Conservation (phyloP, 345 rosid genomes). For the Citrus cavaleriei region DNA sequence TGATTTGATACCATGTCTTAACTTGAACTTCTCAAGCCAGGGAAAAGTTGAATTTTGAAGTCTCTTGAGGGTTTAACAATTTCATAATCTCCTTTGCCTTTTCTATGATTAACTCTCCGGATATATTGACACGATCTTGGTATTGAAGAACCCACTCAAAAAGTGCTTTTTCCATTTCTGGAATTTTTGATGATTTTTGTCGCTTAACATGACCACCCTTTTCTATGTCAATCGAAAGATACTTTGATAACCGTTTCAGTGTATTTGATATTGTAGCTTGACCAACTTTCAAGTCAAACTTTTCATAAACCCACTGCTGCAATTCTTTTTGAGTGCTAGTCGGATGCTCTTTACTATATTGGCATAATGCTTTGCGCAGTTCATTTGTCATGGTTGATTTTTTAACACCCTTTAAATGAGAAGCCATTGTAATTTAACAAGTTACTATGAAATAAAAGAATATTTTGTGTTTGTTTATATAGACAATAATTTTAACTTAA, state of each 20-base stretch:
- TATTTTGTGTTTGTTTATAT: too few species aligned
- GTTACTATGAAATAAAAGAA: too few species aligned
- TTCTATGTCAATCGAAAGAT: background rate
- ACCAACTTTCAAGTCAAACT: background rate
- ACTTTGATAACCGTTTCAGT: background rate
- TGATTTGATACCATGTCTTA: background rate
- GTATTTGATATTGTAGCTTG: background rate
- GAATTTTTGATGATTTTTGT: background rate
- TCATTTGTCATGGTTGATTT: background rate
- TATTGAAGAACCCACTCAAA: background rate
- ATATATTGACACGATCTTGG: background rate
- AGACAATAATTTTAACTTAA: too few species aligned
- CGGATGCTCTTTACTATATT: background rate
- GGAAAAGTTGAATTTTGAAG: background rate
- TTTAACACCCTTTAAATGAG: background rate
- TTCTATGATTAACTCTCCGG: background rate
- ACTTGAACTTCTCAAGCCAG: background rate
- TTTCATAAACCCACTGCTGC: background rate
- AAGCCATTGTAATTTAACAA: background rate
- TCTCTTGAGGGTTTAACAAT: background rate
- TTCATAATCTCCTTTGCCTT: background rate
- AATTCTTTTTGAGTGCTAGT: background rate
- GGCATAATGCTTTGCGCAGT: background rate
- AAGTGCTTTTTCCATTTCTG: background rate
- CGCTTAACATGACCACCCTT: background rate